Evolutionary conservation across 1,139 yeast species (phyloP).

Genomic region (Ogataea hybrid): DNA sequence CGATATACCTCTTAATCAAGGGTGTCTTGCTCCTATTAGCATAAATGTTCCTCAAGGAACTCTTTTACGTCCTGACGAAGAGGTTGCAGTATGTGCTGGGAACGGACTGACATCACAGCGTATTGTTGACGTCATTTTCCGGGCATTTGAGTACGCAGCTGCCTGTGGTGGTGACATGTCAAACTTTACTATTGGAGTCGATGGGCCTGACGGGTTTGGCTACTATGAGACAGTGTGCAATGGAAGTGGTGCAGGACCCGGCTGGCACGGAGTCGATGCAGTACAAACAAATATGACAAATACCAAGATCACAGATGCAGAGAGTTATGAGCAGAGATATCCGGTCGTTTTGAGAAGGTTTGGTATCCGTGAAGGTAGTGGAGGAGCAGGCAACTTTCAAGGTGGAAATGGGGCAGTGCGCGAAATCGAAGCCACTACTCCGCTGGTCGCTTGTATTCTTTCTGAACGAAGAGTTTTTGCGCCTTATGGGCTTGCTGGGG

Average conservation of each 20-base stretch:
- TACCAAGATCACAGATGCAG: conserved; percentile 38
- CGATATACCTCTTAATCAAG: conserved; percentile 43
- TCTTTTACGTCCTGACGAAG: conserved; percentile 37
- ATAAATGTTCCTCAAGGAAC: conserved; percentile 37
- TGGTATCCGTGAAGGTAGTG: conserved; percentile 28
- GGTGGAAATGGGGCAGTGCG: conserved; percentile 34
- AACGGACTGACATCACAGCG: conserved; percentile 42
- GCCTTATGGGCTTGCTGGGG: conserved; percentile 32
- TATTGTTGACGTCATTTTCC: conserved; percentile 37
- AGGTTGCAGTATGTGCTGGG: conserved; percentile 51
- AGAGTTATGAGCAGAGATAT: conserved; percentile 32
- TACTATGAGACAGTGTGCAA: conserved; percentile 74
- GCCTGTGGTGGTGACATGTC: conserved; percentile 53
- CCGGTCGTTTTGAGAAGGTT: conserved; percentile 32
- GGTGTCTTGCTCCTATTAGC: conserved; percentile 39
- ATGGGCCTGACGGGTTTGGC: conserved; percentile 53
- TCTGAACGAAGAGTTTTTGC: conserved; percentile 31
- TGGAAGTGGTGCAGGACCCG: conserved; percentile 34
- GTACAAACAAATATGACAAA: conserved; percentile 15
- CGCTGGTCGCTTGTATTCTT: conserved; percentile 28
- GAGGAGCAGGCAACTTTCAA: conserved; percentile 29
- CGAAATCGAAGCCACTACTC: conserved; percentile 29
- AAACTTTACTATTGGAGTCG: conserved; percentile 60
- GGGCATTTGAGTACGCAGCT: conserved; percentile 38
- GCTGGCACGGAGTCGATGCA: conserved; percentile 11